phyloP scores from a whole-genome alignment of 1,284 basidiomycete genomes.

The Trametes polyzona region DNA sequence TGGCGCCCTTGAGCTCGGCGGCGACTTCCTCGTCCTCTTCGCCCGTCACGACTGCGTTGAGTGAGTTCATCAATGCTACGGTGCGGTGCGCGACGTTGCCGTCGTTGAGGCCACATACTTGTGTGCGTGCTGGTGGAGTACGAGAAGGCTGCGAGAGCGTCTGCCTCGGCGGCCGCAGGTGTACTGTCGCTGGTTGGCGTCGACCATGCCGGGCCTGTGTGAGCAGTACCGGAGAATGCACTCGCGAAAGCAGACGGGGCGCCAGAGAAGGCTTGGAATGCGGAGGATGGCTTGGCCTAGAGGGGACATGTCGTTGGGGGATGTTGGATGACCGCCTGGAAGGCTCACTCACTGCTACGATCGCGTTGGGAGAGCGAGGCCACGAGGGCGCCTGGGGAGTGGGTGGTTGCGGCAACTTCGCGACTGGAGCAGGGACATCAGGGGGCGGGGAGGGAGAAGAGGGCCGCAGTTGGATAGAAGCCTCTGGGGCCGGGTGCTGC shows the following conservation, averaged over 20 bases:
- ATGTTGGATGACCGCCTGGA: neutral
- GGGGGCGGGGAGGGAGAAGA: neutral
- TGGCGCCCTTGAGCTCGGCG: conserved; percentile 60
- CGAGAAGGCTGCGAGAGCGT: conserved; percentile 25
- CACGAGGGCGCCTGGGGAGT: neutral
- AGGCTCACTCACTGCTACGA: conserved; percentile 16
- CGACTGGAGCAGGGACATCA: too few relatives aligned
- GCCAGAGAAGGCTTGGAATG: conserved; percentile 31
- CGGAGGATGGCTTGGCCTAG: conserved; percentile 34
- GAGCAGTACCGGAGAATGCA: neutral
- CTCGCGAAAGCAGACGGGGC: conserved; percentile 19
- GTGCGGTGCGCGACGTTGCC: neutral
- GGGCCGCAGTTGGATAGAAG: neutral
- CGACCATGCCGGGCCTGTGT: conserved; percentile 14
- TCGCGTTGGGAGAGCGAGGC: neutral
- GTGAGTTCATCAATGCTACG: neutral
- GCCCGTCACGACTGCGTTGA: conserved; percentile 52
- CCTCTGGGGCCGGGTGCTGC: neutral
- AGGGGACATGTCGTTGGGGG: neutral
- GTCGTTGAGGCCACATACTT: conserved; percentile 15
- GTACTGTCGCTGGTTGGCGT: neutral
- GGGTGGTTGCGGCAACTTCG: neutral
- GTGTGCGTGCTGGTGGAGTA: conserved; percentile 22
- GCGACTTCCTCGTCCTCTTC: conserved; percentile 63
- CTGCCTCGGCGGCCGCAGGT: neutral